A percentile compares a stretch with the other conserved stretches of the same genome.
phyloP scores from a whole-genome alignment of 2,329 filamentous ascomycete species.

The Fusarium sororula region DNA sequence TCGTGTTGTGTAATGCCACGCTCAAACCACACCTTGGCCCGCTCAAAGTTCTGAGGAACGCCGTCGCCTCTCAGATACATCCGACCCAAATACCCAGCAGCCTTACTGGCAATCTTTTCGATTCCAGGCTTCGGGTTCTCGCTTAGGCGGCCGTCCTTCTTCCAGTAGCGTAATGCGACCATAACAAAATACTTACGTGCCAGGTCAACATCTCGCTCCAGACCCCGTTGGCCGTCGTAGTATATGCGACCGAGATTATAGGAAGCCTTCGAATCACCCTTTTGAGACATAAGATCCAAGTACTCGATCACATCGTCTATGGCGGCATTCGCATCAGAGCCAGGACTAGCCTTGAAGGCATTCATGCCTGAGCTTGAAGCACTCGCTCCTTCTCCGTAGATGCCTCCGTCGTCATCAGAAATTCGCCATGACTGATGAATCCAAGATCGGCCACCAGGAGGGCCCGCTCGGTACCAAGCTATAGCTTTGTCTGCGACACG shows the following conservation, averaged over 20 bases:
- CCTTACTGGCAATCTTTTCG: slow-evolving; percentile 82
- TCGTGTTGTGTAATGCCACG: slow-evolving; percentile 80
- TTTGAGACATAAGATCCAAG: slow-evolving; percentile 86
- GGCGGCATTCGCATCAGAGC: slow-evolving; percentile 83
- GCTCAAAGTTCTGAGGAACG: slow-evolving; percentile 78
- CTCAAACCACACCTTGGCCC: slow-evolving; percentile 84
- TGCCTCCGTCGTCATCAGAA: slow-evolving; percentile 88
- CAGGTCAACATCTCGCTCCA: slow-evolving; percentile 76
- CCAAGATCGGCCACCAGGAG: slow-evolving; percentile 85
- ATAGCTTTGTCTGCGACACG: slow-evolving; percentile 93
- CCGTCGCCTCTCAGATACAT: slow-evolving; percentile 93
- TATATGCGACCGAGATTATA: slow-evolving; percentile 87
- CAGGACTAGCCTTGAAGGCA: slow-evolving; percentile 75
- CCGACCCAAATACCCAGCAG: slow-evolving; percentile 85
- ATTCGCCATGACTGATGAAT: slow-evolving; percentile 83
- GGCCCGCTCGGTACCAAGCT: slow-evolving; percentile 85
- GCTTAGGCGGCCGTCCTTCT: slow-evolving; percentile 75
- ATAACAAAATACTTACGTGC: slow-evolving; percentile 84
- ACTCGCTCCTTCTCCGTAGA: slow-evolving; percentile 95
- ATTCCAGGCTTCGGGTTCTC: slow-evolving; percentile 75
- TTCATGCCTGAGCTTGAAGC: slow-evolving; percentile 87
- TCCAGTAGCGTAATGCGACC: slow-evolving; percentile 85
- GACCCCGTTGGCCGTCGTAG: slow-evolving; percentile 83
- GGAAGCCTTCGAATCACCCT: slow-evolving; percentile 87
- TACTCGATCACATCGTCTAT: slow-evolving; percentile 96